Evolutionary conservation across 768 basidiomycete species (phyloP), one percentile per base, ranked within the genome.

Genomic region (Xerocomus potaroensis): DNA sequence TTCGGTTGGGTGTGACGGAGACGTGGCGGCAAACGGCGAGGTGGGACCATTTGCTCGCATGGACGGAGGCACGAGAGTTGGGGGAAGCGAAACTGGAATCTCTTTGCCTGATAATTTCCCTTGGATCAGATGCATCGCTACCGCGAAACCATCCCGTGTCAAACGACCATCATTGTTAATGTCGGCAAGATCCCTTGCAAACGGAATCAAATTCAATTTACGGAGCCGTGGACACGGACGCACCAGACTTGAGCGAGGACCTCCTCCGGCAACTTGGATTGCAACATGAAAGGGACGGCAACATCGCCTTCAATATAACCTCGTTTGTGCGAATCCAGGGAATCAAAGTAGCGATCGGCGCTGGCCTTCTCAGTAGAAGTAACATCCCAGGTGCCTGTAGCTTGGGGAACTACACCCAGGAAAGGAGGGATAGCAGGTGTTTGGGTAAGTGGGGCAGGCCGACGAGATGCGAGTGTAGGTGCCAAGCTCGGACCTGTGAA

Each of bases 261-360:
- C 22, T 85, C 84, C 50, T 89, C 87, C 1, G 83, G 76, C 37
- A 99, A 69, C 37, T 87, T 83, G 26, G 91, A 94, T 66, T 92
- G 84, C 49, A 95, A 64, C 85, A 99, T 87, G 68, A 98, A 98
- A 3, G 91, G 91, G 5, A 96, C 96, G 8, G 92, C 96, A 27
- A 91, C 81, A 49, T 95, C 91, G 8, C 93, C 93, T 61, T 94
- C 92, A 16, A 98, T 86, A 60, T 75, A 89, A 0, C 92, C 93
- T 49, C 70, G 76, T 54, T 77, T 81, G 51, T 78, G 75, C 14
- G 75, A 65, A 64, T 99, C 96, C 31, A 98, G 74, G n/a, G 71
- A 72, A 48, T 86, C 81, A 62, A 97, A 99, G 68, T 82, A 84
- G 10, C 69, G 70, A 65, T 98, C 93, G 1, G 87, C 72, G 16